Conservation (phyloP, 163 green algal species). For the Prototheca cutis region DNA sequence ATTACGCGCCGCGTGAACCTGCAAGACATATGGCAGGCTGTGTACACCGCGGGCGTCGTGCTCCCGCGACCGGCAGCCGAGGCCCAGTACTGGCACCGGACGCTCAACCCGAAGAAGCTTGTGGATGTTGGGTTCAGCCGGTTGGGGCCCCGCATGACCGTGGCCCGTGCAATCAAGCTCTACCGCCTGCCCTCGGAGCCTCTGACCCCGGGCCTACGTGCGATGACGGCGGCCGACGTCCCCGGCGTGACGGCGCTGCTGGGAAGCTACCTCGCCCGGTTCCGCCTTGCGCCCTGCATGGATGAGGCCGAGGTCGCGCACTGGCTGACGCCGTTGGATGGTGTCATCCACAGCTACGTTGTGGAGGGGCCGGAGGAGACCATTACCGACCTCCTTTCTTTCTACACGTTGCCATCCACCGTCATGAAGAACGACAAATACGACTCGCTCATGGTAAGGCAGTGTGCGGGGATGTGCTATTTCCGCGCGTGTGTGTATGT, state of each 20-base stretch:
- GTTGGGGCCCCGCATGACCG: conserved; percentile 79
- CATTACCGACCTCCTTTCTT: conserved; percentile 84
- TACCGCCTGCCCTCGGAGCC: conserved; percentile 77
- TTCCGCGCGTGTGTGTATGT: not conserved
- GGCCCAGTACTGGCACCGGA: conserved; percentile 92
- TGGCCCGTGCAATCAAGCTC: conserved; percentile 89
- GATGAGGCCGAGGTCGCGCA: conserved; percentile 76
- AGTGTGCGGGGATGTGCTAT: not conserved
- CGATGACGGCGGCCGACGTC: conserved; percentile 55
- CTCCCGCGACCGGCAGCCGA: conserved; percentile 79
- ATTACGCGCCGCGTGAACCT: conserved; percentile 91
- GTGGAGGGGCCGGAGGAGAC: conserved; percentile 39
- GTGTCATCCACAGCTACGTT: conserved; percentile 75
- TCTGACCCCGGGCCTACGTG: conserved; percentile 60
- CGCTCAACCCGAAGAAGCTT: conserved; percentile 93
- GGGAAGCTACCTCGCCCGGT: conserved; percentile 64
- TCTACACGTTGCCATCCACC: conserved; percentile 90
- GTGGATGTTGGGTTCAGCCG: conserved; percentile 82
- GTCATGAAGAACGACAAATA: conserved; percentile 83
- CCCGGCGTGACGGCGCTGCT: conserved; percentile 65
- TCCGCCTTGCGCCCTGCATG: conserved; percentile 67
- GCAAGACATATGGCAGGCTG: conserved; percentile 73
- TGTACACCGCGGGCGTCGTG: conserved; percentile 96
- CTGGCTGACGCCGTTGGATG: conserved; percentile 39
- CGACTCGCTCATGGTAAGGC: conserved; percentile 32